These are phyloP conservation scores for Rhytidiadelphus loreus DNA, from an alignment of 225 moss, liverwort and hornwort species.

Conservation along the genomic window DNA sequence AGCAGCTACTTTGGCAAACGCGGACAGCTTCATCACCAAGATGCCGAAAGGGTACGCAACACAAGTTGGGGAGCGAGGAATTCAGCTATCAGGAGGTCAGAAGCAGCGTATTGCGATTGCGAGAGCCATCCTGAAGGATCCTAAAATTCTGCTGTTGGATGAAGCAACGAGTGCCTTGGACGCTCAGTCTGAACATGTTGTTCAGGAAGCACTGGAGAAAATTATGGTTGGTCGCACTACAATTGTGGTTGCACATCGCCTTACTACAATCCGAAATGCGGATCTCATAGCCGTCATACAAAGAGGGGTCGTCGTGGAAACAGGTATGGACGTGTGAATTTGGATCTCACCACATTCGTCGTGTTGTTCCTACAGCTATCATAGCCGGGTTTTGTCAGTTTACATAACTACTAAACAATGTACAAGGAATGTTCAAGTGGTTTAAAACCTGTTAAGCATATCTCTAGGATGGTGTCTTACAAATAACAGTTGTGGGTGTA, in stretches of 20 bases:
- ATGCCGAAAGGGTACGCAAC: conserved; percentile 75
- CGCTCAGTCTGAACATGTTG: conserved; percentile 71
- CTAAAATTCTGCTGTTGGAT: conserved; percentile 70
- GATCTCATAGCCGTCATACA: conserved; percentile 85
- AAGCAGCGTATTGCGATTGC: conserved; percentile 97
- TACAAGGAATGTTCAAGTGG: neutral
- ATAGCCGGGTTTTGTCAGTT: neutral
- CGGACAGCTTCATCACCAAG: conserved; percentile 58
- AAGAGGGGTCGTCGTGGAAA: conserved; percentile 78
- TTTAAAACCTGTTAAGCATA: neutral
- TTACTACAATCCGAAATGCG: conserved; percentile 85
- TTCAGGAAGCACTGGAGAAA: conserved; percentile 85
- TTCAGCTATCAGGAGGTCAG: conserved; percentile 93
- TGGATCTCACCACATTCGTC: neutral
- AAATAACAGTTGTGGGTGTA: too few relatives aligned
- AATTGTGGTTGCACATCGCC: conserved; percentile 81
- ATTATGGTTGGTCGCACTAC: conserved; percentile 84
- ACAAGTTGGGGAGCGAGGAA: conserved; percentile 80
- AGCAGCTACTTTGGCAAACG: conserved; percentile 78
- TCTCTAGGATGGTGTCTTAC: too few relatives aligned
- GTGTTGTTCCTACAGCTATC: neutral
- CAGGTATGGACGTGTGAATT: conserved; percentile 27
- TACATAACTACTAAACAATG: neutral
- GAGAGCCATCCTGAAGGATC: conserved; percentile 84
- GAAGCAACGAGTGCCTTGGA: conserved; percentile 99